phyloP scores from a whole-genome alignment of 768 basidiomycete genomes.

The Lyophyllum atratum region DNA sequence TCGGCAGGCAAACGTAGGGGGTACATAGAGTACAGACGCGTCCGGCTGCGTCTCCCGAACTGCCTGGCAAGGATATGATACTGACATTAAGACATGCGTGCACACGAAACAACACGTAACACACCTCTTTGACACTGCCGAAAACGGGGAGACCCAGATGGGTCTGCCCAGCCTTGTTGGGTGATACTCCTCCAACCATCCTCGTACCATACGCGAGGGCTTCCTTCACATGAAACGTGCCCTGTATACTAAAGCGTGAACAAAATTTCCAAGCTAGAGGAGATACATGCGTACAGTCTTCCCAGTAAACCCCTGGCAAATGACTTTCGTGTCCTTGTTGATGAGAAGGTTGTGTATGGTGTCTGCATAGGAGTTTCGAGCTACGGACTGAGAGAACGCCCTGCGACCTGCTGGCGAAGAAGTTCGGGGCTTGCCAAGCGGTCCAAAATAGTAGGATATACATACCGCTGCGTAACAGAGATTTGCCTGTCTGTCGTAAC shows the following conservation, averaged over 20 bases:
- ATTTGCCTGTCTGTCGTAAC: slow-evolving; percentile 64
- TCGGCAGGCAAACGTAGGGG: slow-evolving; percentile 95
- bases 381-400: slow-evolving; percentile 77
- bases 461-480: slow-evolving; percentile 54
- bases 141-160: slow-evolving; percentile 96
- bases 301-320: slow-evolving; percentile 91
- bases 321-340: slow-evolving; percentile 92
- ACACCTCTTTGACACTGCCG: slow-evolving; percentile 86
- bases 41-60: slow-evolving; percentile 86
- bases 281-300: slow-evolving; percentile 73
- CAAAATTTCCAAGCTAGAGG: neutral
- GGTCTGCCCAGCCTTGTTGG: slow-evolving; percentile 93
- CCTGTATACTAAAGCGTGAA: slow-evolving; percentile 44
- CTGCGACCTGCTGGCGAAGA: slow-evolving; percentile 60
- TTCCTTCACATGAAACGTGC: slow-evolving; percentile 94
- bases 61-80: slow-evolving; percentile 53
- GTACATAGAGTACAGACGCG: slow-evolving; percentile 96
- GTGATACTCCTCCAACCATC: slow-evolving; percentile 97
- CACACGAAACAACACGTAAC: slow-evolving; percentile 15
- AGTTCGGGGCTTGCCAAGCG: slow-evolving; percentile 1
- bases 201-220: slow-evolving; percentile 94
- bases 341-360: slow-evolving; percentile 91
- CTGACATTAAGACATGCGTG: neutral
- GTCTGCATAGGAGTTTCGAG: slow-evolving; percentile 80
- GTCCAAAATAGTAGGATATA: neutral